Conservation (phyloP, 2,329 filamentous ascomycete species). For the Botrytis elliptica region DNA sequence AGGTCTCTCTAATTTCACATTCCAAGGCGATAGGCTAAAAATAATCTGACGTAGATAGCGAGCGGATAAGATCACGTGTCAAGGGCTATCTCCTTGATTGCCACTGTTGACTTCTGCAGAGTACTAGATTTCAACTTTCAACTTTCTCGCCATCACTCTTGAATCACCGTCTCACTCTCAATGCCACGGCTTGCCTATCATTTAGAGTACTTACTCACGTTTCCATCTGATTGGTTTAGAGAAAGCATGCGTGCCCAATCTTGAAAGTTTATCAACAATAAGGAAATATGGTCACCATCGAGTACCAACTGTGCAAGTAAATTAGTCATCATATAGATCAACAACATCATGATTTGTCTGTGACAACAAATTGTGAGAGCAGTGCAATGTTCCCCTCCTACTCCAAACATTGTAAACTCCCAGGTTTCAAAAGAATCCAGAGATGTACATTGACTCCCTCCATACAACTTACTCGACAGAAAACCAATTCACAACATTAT, state of each 20-base stretch:
- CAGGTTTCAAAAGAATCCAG: neutral
- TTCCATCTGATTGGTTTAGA: neutral
- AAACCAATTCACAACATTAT: neutral
- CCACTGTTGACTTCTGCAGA: neutral
- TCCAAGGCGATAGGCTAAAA: constrained; percentile 8
- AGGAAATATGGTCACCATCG: neutral
- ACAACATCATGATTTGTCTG: neutral
- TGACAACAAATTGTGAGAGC: neutral
- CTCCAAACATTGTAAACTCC: neutral
- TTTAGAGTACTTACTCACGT: neutral
- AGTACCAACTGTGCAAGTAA: neutral
- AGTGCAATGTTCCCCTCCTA: neutral
- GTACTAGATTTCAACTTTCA: neutral
- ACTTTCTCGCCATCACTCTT: neutral
- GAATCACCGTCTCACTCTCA: neutral
- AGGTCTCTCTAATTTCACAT: constrained; percentile 33
- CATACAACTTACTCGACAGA: neutral
- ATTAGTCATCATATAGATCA: neutral
- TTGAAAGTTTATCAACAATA: neutral
- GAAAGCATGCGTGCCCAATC: neutral
- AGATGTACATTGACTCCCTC: neutral
- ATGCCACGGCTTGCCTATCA: neutral
- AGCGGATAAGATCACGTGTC: neutral
- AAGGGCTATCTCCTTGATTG: neutral
- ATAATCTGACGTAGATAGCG: constrained; percentile 15